Conservation (phyloP, 2,329 filamentous ascomycete genomes). For the Thelonectria blattea region DNA sequence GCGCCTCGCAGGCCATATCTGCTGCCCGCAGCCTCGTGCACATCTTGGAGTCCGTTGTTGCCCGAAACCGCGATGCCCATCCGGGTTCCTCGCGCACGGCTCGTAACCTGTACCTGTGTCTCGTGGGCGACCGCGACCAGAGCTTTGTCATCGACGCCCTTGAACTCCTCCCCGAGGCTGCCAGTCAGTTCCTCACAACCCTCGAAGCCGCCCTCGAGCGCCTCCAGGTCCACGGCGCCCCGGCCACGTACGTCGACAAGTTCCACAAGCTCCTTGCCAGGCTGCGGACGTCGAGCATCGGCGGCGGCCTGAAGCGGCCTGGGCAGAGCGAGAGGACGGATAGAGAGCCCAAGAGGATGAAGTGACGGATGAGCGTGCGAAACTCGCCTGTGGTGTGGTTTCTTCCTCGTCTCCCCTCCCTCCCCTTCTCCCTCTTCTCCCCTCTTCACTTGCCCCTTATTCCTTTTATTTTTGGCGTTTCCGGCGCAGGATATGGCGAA, state of each 20-base stretch:
- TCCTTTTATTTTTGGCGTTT: background rate
- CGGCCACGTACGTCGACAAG: slow-evolving; percentile 44
- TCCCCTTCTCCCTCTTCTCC: no score
- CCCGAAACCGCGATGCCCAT: slow-evolving; percentile 48
- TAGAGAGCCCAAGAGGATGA: slow-evolving; percentile 44
- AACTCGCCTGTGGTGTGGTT: background rate
- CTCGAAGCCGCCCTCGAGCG: slow-evolving; percentile 44
- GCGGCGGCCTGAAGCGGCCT: slow-evolving; percentile 43
- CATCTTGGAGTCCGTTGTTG: slow-evolving; percentile 53
- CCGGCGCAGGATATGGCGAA: slow-evolving; percentile 1
- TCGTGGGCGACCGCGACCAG: slow-evolving; percentile 52
- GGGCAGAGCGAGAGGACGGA: slow-evolving; percentile 34
- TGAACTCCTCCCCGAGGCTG: slow-evolving; percentile 50
- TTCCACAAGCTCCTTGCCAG: slow-evolving; percentile 42
- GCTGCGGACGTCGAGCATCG: slow-evolving; percentile 38
- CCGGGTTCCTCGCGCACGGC: slow-evolving; percentile 38
- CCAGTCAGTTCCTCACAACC: slow-evolving; percentile 50
- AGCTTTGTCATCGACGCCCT: slow-evolving; percentile 56
- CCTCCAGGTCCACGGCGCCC: slow-evolving; percentile 44
- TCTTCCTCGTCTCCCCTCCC: no score
- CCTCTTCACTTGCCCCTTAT: no score
- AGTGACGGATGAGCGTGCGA: slow-evolving; percentile 28
- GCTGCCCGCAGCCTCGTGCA: slow-evolving; percentile 56
- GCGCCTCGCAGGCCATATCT: slow-evolving; percentile 47
- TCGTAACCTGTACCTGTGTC: slow-evolving; percentile 55